Evolutionary conservation across 2,329 filamentous ascomycete species (phyloP).

Genomic region (Pezicula rhizophila): DNA sequence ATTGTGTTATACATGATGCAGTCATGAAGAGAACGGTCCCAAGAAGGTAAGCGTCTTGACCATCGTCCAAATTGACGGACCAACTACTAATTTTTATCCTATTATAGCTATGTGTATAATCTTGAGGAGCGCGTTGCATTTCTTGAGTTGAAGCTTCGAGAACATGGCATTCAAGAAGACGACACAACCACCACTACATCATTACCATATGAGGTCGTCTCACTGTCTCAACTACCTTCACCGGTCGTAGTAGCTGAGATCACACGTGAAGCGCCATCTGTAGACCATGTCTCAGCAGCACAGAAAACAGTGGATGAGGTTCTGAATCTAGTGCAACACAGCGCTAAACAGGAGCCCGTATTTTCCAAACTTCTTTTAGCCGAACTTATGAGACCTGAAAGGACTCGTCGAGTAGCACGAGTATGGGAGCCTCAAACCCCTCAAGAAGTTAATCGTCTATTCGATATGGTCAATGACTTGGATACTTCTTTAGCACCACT

Average conservation of each 20-base stretch:
- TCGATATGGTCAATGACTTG: neutral
- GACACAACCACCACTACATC: neutral
- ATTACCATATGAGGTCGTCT: neutral
- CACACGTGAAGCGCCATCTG: neutral
- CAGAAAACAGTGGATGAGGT: neutral
- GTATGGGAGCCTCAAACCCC: neutral
- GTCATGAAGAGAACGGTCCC: slow-evolving; percentile 4
- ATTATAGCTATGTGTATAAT: slow-evolving; percentile 1
- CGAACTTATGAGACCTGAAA: neutral
- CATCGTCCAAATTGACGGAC: neutral
- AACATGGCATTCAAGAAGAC: neutral
- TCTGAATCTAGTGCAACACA: neutral
- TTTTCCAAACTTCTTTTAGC: neutral
- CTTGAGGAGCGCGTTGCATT: slow-evolving; percentile 5
- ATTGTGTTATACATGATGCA: slow-evolving; percentile 4
- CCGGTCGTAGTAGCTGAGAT: neutral
- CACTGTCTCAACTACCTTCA: neutral
- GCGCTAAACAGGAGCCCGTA: neutral
- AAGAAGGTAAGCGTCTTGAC: neutral
- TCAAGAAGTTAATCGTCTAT: neutral
- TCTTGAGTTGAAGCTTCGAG: slow-evolving; percentile 3
- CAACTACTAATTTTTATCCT: neutral
- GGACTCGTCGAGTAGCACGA: neutral
- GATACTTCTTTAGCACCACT: neutral
- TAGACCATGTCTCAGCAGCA: neutral